phyloP scores from a whole-genome alignment of 208 protist genomes.

The Ichthyophonus hoferi region DNA sequence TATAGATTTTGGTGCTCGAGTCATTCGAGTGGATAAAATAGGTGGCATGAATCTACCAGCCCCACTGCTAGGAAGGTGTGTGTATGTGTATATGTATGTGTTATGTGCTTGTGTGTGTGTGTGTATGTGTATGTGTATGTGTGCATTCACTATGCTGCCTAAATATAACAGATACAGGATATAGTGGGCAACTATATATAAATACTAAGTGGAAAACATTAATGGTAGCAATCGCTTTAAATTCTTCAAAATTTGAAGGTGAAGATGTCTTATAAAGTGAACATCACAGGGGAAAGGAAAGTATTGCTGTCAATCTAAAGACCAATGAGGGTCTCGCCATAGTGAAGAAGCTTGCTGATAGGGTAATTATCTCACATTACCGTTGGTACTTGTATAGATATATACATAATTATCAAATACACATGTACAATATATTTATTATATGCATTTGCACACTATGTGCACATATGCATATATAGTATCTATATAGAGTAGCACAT shows the following conservation, averaged over 20 bases:
- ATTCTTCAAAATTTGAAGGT: too few relatives aligned
- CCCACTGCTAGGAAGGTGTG: background rate
- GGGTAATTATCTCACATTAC: background rate
- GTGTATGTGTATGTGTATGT: background rate
- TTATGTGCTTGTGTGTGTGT: background rate
- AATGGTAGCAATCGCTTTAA: background rate
- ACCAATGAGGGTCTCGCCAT: constrained; percentile 4
- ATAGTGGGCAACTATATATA: background rate
- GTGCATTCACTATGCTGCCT: background rate
- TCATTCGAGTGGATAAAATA: constrained; percentile 59
- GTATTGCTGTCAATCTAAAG: constrained; percentile 55
- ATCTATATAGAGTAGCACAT: background rate
- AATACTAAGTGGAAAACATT: background rate
- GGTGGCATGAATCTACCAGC: background rate
- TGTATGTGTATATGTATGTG: background rate
- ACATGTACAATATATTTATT: background rate
- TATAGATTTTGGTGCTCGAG: constrained; percentile 65
- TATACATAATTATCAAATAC: background rate
- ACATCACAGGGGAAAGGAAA: constrained; percentile 46
- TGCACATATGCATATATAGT: background rate
- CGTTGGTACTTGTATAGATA: background rate
- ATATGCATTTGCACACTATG: background rate
- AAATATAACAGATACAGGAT: too few relatives aligned
- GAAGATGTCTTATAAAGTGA: too few relatives aligned
- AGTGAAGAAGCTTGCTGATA: constrained; percentile 35